Evolutionary conservation across 305 asterid genomes (phyloP), one percentile per base, ranked within the genome.

Genomic region (Fraxinus dipetala): DNA sequence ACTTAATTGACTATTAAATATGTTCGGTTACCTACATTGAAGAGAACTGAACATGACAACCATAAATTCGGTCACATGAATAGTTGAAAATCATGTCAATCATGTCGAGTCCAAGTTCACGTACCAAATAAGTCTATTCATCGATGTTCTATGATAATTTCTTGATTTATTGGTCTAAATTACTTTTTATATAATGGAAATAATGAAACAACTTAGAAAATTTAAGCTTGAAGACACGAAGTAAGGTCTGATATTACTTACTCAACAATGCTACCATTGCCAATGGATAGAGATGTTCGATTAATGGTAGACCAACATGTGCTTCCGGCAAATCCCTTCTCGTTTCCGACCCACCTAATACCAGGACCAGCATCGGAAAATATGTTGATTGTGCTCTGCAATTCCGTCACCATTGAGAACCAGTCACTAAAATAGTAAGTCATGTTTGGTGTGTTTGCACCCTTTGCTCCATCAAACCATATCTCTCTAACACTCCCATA

Each of bases 401-500:
- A 72, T 78, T 95, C 99, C 88, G 85, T 91, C 89, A 89, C 98
- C 93, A 94, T 91, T 6, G 93, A 85, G 82, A 95, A 95, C 99
- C 99, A 95, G 48, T 92, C 97, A 0, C 78, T 83, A 86, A 94
- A 95, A 83, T 89, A 87, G 77, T 95, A 95, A 0, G 93, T 90
- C 97, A 95, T 93, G 90, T 95, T 94, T 76, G 92, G 83, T 18
- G 93, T 89, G 77, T 92, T 91, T 9, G 88, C 5, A 10, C 99
- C 99, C 84, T 95, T 95, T 13, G 99, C 99, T 76, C 99, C 99
- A 80, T 94, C 99, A 65, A 95, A 94, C 99, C 99, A 95, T 88
- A 95, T 87, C 84, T 94, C 99, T 78, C 85, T 86, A 36, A 95
- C 89, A 79, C 85, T 86, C 69, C 97, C 98, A 83, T 95, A 95